A percentile compares a stretch with the other conserved stretches of the same genome.
These are phyloP conservation scores for Floccularia luteovirens DNA, from an alignment of 768 basidiomycete species.

Conservation along the genomic window DNA sequence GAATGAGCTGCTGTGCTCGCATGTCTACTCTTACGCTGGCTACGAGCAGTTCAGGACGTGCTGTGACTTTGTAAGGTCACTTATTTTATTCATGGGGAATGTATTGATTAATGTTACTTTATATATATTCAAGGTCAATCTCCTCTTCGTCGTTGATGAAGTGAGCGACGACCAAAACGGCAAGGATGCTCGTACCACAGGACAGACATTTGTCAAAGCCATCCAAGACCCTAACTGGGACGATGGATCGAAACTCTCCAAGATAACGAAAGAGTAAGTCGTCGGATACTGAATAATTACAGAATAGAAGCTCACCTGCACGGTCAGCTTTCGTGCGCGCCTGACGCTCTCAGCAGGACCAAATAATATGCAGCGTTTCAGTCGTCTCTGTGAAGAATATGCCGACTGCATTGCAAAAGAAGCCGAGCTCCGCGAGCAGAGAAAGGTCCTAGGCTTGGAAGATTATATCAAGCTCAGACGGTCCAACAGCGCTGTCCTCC, in stretches of 20 bases:
- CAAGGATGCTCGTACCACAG: slow-evolving; percentile 44
- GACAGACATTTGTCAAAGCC: slow-evolving; percentile 42
- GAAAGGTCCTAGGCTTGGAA: slow-evolving; percentile 44
- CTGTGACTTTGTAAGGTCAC: slow-evolving; percentile 47
- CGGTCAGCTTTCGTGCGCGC: slow-evolving; percentile 43
- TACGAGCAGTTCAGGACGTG: slow-evolving; percentile 50
- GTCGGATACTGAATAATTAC: not conserved
- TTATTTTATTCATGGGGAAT: slow-evolving; percentile 3
- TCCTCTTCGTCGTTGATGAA: slow-evolving; percentile 63
- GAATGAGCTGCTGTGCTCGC: slow-evolving; percentile 55
- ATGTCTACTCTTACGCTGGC: slow-evolving; percentile 51
- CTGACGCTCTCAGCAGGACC: slow-evolving; percentile 37
- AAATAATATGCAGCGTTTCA: slow-evolving; percentile 40
- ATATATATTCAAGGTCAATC: slow-evolving; percentile 33
- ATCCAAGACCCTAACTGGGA: slow-evolving; percentile 45
- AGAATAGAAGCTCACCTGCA: slow-evolving; percentile 3
- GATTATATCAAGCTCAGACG: slow-evolving; percentile 53
- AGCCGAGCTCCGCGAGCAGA: slow-evolving; percentile 52
- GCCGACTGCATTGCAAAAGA: slow-evolving; percentile 51
- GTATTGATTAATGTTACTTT: not conserved
- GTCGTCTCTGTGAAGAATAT: slow-evolving; percentile 45
- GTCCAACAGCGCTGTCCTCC: slow-evolving; percentile 60
- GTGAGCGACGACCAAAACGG: slow-evolving; percentile 60
- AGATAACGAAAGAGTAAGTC: slow-evolving; percentile 56
- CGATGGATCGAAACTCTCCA: slow-evolving; percentile 48